Conservation (phyloP, 192 early-diverging fungal species). For the Diversispora epigaea region DNA sequence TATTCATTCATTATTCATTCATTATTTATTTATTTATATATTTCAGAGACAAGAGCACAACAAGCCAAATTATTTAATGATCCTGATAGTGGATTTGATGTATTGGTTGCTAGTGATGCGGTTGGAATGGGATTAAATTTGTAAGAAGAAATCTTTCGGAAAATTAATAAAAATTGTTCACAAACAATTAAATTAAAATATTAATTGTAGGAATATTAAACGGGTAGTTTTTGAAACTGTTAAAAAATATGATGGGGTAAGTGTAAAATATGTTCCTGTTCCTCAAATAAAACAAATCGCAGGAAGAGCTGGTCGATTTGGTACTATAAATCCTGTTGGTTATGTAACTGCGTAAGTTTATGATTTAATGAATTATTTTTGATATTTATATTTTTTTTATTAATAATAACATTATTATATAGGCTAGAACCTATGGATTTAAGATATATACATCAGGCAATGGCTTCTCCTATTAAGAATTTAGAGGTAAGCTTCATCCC, state of each 20-base stretch:
- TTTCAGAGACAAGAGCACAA: conserved; percentile 71
- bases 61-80: conserved; percentile 94
- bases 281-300: conserved; percentile 93
- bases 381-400: conserved; percentile 28
- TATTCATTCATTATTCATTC: no score
- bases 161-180: background rate
- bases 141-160: conserved; percentile 39
- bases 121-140: conserved; percentile 98
- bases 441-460: conserved; percentile 16
- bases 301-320: conserved; percentile 86
- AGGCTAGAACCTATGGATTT: conserved; percentile 34
- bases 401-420: background rate
- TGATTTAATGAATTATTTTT: conserved; percentile 23
- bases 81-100: conserved; percentile 67
- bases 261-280: conserved; percentile 51
- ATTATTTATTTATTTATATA: background rate
- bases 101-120: conserved; percentile 93
- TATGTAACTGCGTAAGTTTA: conserved; percentile 66
- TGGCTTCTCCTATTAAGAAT: conserved; percentile 2
- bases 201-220: conserved; percentile 68
- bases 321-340: conserved; percentile 64
- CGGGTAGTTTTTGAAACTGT: conserved; percentile 82
- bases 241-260: conserved; percentile 77
- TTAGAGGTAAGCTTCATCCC: conserved; percentile 23
- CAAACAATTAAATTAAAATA: background rate